Percentiles rank a stretch among this genome's conserved stretches.
Conservation (phyloP, 2,329 filamentous ascomycete species). For the Xylaria sp. region DNA sequence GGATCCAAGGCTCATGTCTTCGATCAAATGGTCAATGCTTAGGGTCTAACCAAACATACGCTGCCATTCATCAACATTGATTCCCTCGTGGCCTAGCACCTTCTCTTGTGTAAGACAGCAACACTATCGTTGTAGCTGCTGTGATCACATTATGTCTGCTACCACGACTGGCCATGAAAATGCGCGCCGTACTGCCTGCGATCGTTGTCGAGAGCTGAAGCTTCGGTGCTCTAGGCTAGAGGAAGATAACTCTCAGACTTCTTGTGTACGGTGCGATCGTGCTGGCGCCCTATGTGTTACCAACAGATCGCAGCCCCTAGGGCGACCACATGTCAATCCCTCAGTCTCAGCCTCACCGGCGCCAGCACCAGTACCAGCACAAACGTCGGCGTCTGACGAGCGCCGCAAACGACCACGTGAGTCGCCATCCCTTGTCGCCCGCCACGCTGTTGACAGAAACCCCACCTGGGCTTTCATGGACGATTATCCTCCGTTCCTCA, state of each 20-base stretch:
- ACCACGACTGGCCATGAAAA: neutral
- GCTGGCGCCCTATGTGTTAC: neutral
- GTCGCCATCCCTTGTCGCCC: neutral
- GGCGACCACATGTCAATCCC: neutral
- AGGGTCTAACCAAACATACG: neutral
- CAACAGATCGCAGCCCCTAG: neutral
- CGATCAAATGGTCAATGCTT: too few species aligned
- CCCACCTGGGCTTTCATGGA: neutral
- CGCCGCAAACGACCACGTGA: neutral
- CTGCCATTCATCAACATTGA: neutral
- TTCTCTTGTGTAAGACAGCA: neutral
- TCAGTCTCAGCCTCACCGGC: neutral
- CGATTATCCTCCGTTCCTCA: neutral
- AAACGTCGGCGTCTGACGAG: neutral
- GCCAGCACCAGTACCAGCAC: neutral
- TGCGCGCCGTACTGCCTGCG: neutral
- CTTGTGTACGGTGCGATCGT: neutral
- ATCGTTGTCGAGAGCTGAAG: neutral
- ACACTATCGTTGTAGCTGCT: neutral
- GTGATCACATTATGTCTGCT: neutral
- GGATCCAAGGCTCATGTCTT: too few species aligned
- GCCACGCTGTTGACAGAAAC: neutral
- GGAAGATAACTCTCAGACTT: neutral
- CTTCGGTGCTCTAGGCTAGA: neutral
- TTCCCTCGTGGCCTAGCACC: neutral